Conservation (phyloP, 495 filamentous ascomycete genomes). For the Bacidia gigantensis region DNA sequence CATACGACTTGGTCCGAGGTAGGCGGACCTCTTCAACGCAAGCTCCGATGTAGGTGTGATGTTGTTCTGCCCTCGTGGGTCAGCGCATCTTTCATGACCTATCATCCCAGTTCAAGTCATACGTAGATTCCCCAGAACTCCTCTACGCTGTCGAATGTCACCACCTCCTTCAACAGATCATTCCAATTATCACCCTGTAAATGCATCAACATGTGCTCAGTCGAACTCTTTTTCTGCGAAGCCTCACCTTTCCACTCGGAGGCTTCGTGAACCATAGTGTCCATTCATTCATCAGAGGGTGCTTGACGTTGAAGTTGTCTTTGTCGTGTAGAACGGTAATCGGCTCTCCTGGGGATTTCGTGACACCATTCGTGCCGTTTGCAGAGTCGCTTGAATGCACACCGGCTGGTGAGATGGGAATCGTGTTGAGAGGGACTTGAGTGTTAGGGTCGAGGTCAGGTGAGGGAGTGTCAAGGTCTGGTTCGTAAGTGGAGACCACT, state of each 20-base stretch:
- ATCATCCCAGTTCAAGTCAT: conserved; percentile 39
- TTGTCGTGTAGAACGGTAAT: conserved; percentile 94
- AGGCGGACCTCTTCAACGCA: conserved; percentile 59
- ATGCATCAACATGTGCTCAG: conserved; percentile 1
- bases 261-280: conserved; percentile 99
- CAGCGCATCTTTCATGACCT: background rate
- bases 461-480: background rate
- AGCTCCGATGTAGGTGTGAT: conserved; percentile 92
- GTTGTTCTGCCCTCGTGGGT: conserved; percentile 62
- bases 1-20: background rate
- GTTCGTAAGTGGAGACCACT: too few species aligned
- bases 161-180: conserved; percentile 92
- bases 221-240: background rate
- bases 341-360: conserved; percentile 34
- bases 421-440: background rate
- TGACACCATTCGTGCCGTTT: conserved; percentile 25
- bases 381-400: conserved; percentile 23
- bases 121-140: conserved; percentile 99
- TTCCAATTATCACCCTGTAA: conserved; percentile 92
- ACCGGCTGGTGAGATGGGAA: background rate
- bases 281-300: conserved; percentile 91
- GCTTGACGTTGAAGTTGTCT: conserved; percentile 98
- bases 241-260: conserved; percentile 77
- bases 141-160: conserved; percentile 95
- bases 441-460: background rate